phyloP scores from a whole-genome alignment of 495 filamentous ascomycete species.

The Aspergillus nanangensis region DNA sequence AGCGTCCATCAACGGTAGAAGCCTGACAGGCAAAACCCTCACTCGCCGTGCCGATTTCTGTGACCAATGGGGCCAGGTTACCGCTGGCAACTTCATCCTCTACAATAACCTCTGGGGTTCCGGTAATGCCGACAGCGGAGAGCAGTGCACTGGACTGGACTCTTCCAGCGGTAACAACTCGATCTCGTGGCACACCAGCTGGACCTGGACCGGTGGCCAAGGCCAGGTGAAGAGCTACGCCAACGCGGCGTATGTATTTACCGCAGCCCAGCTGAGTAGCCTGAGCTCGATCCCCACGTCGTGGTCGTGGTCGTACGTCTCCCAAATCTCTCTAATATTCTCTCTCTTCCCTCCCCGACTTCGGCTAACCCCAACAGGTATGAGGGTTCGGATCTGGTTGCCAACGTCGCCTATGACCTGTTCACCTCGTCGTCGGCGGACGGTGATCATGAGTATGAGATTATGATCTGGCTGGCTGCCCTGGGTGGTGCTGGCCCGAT shows the following conservation, averaged over 20 bases:
- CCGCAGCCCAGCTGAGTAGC: constrained; percentile 40
- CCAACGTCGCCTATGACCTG: constrained; percentile 63
- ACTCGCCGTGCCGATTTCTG: constrained; percentile 43
- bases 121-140: constrained; percentile 38
- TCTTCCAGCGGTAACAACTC: constrained; percentile 36
- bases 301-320: constrained; percentile 51
- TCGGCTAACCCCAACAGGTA: constrained; percentile 36
- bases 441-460: constrained; percentile 53
- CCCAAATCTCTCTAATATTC: too few species aligned
- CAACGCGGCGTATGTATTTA: constrained; percentile 45
- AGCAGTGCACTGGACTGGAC: constrained; percentile 54
- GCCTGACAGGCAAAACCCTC: constrained; percentile 12
- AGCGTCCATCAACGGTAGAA: constrained; percentile 29
- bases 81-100: constrained; percentile 45
- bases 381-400: constrained; percentile 48
- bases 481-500: constrained; percentile 61
- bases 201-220: constrained; percentile 50
- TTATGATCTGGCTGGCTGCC: constrained; percentile 69
- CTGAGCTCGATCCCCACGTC: constrained; percentile 47
- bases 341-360: not conserved
- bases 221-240: constrained; percentile 58
- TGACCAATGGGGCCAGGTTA: constrained; percentile 43
- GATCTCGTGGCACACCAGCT: constrained; percentile 54
- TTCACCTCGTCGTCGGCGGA: constrained; percentile 48
- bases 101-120: constrained; percentile 54